A percentile compares a stretch with the other conserved stretches of the same genome.
Conservation (phyloP, 2,329 filamentous ascomycete genomes). For the Trichoderma guizhouense region DNA sequence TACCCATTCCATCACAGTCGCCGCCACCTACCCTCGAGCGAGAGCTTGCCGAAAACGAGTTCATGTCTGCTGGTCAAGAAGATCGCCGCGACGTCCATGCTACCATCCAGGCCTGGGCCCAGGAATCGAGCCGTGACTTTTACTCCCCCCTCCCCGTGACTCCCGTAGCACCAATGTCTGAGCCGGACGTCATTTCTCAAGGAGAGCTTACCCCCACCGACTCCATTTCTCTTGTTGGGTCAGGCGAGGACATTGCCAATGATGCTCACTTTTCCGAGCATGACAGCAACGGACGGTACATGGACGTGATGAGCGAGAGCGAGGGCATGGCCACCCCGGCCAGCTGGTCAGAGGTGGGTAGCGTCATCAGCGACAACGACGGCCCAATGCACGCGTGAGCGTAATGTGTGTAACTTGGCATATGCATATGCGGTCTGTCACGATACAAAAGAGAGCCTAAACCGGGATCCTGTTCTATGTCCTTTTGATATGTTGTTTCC, state of each 20-base stretch:
- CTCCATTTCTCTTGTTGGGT: slow-evolving; percentile 53
- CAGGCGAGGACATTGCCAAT: slow-evolving; percentile 46
- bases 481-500: not conserved
- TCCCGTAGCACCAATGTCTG: slow-evolving; percentile 47
- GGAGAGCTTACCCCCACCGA: slow-evolving; percentile 59
- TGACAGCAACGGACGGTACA: slow-evolving; percentile 39
- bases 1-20: slow-evolving; percentile 19
- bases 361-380: slow-evolving; percentile 57
- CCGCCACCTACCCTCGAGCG: slow-evolving; percentile 35
- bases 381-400: slow-evolving; percentile 22
- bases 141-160: slow-evolving; percentile 59
- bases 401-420: not conserved
- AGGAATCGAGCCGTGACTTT: slow-evolving; percentile 51
- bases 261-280: slow-evolving; percentile 39
- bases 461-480: not conserved
- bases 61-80: slow-evolving; percentile 50
- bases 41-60: slow-evolving; percentile 42
- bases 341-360: slow-evolving; percentile 65
- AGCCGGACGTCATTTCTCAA: slow-evolving; percentile 50
- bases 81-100: slow-evolving; percentile 49
- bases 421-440: not conserved
- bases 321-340: slow-evolving; percentile 58
- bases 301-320: slow-evolving; percentile 58
- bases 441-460: not conserved
- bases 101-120: slow-evolving; percentile 64